phyloP scores from a whole-genome alignment of 306 rosid species.

The Datisca glomerata region DNA sequence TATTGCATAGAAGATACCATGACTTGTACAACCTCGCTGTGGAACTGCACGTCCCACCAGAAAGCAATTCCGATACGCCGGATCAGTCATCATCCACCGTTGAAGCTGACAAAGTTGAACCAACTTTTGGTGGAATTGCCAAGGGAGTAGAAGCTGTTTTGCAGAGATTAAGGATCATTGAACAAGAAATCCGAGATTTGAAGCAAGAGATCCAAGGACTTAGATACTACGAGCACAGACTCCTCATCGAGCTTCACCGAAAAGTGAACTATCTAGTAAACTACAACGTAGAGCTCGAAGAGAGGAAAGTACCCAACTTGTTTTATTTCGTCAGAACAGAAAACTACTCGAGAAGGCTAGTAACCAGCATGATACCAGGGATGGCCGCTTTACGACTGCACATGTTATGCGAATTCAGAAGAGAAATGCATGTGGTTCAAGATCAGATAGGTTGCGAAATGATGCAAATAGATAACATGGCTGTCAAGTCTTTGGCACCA shows the following conservation, averaged over 20 bases:
- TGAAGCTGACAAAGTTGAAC: conserved; percentile 51
- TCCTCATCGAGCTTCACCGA: conserved; percentile 65
- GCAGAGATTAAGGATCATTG: conserved; percentile 84
- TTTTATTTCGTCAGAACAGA: conserved; percentile 74
- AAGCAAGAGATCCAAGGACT: conserved; percentile 94
- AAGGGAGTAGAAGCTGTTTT: conserved; percentile 87
- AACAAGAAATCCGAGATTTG: conserved; percentile 89
- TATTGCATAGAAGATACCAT: conserved; percentile 74
- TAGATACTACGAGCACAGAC: conserved; percentile 84
- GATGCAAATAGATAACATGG: conserved; percentile 75
- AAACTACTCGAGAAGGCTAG: conserved; percentile 72
- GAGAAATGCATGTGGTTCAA: conserved; percentile 92
- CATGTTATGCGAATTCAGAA: conserved; percentile 73
- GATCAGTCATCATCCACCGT: conserved; percentile 32
- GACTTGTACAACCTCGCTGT: conserved; percentile 76
- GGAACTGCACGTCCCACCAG: conserved; percentile 79
- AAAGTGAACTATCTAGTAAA: conserved; percentile 74
- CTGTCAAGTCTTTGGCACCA: conserved; percentile 75
- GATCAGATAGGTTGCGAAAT: conserved; percentile 86
- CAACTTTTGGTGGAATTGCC: conserved; percentile 82
- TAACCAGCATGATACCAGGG: conserved; percentile 73
- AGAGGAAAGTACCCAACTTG: conserved; percentile 93
- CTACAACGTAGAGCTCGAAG: conserved; percentile 78
- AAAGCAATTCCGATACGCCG: conserved; percentile 37
- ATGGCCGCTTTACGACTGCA: conserved; percentile 82